These are phyloP conservation scores for Salix dunnii DNA, from an alignment of 345 rosid species.

Conservation along the genomic window DNA sequence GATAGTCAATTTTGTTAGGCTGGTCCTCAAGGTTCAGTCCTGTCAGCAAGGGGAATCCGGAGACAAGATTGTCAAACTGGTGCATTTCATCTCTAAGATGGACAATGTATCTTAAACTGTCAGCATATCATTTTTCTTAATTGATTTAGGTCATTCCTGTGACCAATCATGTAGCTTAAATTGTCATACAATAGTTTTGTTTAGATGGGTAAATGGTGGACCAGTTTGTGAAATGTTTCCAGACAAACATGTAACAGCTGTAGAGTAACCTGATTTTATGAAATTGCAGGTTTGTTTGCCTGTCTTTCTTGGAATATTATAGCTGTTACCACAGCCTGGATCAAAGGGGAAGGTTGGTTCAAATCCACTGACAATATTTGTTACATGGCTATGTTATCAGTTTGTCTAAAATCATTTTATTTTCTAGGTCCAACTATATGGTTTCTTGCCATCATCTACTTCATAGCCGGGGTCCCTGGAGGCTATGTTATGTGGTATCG, in stretches of 20 bases:
- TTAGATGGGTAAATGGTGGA: background rate
- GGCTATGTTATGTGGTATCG: constrained; percentile 88
- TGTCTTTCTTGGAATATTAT: constrained; percentile 88
- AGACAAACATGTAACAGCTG: background rate
- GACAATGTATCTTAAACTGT: background rate
- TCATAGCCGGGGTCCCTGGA: constrained; percentile 86
- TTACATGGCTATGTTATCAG: constrained; percentile 6
- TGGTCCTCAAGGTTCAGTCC: background rate
- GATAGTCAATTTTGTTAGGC: background rate
- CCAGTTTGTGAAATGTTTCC: background rate
- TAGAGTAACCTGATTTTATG: constrained; percentile 8
- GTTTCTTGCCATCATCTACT: constrained; percentile 92
- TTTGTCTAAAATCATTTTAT: constrained; percentile 18
- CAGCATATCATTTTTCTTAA: background rate
- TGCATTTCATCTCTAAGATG: constrained; percentile 1
- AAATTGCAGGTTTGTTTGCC: constrained; percentile 59
- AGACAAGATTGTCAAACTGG: background rate
- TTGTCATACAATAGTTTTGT: background rate
- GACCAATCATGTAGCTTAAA: background rate
- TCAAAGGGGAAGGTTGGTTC: constrained; percentile 76
- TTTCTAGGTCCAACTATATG: constrained; percentile 76
- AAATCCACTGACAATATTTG: background rate
- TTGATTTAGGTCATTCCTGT: background rate
- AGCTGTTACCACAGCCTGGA: constrained; percentile 87
- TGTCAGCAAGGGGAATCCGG: background rate